Evolutionary conservation across 2,329 filamentous ascomycete genomes (phyloP).

Genomic region (Phaeosphaeriaceae sp.): DNA sequence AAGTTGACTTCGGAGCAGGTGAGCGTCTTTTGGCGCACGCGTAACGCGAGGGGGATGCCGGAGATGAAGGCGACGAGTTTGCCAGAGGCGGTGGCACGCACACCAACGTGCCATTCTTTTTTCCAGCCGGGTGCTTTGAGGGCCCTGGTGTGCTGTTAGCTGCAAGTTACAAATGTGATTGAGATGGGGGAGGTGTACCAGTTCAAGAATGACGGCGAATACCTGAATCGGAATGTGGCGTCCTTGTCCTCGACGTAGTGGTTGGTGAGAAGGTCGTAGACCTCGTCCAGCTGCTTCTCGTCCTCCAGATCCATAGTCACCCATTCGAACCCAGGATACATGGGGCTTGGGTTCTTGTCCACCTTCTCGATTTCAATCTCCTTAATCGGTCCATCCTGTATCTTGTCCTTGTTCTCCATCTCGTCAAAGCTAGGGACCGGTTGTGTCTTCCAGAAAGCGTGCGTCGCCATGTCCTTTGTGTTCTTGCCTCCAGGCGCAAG

Average conservation of each 20-base stretch:
- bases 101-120: conserved; percentile 93
- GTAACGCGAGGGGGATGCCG: conserved; percentile 83
- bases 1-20: conserved; percentile 95
- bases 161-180: background rate
- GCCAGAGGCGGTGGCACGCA: conserved; percentile 80
- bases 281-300: conserved; percentile 79
- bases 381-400: conserved; percentile 83
- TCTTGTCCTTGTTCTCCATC: conserved; percentile 50
- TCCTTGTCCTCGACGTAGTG: conserved; percentile 98
- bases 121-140: conserved; percentile 94
- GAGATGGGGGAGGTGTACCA: conserved; percentile 66
- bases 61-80: conserved; percentile 97
- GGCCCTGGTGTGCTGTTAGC: conserved; percentile 65
- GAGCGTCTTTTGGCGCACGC: conserved; percentile 77
- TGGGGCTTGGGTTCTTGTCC: conserved; percentile 74
- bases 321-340: conserved; percentile 89
- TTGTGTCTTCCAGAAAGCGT: conserved; percentile 99
- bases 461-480: conserved; percentile 92
- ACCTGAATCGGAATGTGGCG: conserved; percentile 97
- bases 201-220: conserved; percentile 85
- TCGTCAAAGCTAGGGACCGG: conserved; percentile 83
- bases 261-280: conserved; percentile 87
- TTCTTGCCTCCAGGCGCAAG: conserved; percentile 83
- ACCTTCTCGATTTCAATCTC: conserved; percentile 80
- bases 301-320: conserved; percentile 85